A percentile compares a stretch with the other conserved stretches of the same genome.
Conservation (phyloP, 768 basidiomycete species). For the Megacollybia marginata region DNA sequence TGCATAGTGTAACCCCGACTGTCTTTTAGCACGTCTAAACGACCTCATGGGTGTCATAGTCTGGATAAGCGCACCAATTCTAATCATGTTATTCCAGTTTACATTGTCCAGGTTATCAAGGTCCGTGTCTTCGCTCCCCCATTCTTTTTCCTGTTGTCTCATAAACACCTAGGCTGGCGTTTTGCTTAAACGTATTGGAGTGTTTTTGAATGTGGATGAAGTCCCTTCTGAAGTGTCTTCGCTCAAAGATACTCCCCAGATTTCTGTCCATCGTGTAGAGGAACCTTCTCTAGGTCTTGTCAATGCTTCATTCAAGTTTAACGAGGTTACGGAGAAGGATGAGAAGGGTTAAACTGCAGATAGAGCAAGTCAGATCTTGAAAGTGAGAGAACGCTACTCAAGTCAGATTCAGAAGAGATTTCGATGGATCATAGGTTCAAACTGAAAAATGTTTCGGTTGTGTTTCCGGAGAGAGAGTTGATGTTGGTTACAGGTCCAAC, state of each 20-base stretch:
- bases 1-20: neutral
- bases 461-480: slow-evolving; percentile 70
- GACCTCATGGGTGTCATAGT: slow-evolving; percentile 60
- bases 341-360: neutral
- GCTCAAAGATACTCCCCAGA: slow-evolving; percentile 33
- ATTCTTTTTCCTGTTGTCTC: neutral
- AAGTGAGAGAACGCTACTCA: no score
- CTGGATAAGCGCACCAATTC: slow-evolving; percentile 71
- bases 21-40: slow-evolving; percentile 59
- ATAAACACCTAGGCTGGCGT: slow-evolving; percentile 49
- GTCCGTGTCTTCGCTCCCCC: neutral
- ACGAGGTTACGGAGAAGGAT: slow-evolving; percentile 27
- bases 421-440: slow-evolving; percentile 50
- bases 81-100: slow-evolving; percentile 75
- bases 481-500: slow-evolving; percentile 74
- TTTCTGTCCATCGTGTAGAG: slow-evolving; percentile 14
- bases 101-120: slow-evolving; percentile 57
- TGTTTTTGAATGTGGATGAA: slow-evolving; percentile 65
- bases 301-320: slow-evolving; percentile 58
- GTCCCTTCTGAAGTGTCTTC: slow-evolving; percentile 58
- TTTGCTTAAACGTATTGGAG: slow-evolving; percentile 58
- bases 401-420: neutral
- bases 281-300: slow-evolving; percentile 45
- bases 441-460: slow-evolving; percentile 55
- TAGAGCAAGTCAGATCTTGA: no score